Conservation (phyloP, 148 eudicot genomes). For the Spergularia marina region DNA sequence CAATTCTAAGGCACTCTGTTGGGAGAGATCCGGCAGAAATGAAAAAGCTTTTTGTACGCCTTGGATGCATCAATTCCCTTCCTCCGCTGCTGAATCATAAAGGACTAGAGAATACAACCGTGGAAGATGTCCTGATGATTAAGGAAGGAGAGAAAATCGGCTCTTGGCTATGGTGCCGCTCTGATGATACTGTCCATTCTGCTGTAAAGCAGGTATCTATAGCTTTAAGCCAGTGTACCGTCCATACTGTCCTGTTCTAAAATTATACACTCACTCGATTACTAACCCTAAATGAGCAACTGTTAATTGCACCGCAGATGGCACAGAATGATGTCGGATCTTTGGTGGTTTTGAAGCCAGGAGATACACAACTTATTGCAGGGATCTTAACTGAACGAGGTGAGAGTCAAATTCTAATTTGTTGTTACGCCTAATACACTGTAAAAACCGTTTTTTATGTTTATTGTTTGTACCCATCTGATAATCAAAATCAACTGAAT, state of each 20-base stretch:
- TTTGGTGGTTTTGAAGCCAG: conserved; percentile 80
- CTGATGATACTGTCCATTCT: conserved; percentile 61
- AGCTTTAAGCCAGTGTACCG: neutral
- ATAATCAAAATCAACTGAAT: no score
- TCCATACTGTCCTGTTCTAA: neutral
- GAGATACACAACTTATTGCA: conserved; percentile 59
- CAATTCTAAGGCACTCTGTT: conserved; percentile 29
- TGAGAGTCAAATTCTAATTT: conserved; percentile 7
- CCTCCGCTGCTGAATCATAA: conserved; percentile 28
- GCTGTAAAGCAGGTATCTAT: conserved; percentile 65
- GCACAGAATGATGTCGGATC: conserved; percentile 78
- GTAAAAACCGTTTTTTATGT: neutral
- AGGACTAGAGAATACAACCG: conserved; percentile 75
- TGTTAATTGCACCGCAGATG: conserved; percentile 48
- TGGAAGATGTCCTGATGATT: conserved; percentile 63
- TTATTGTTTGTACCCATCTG: neutral
- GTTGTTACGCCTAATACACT: neutral
- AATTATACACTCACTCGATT: neutral
- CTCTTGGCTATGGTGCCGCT: conserved; percentile 79
- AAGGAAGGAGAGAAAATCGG: conserved; percentile 61
- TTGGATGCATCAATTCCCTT: conserved; percentile 36
- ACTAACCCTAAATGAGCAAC: neutral
- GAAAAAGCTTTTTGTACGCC: conserved; percentile 34
- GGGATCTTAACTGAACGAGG: conserved; percentile 87
- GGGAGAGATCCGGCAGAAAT: conserved; percentile 21